Base-by-base conservation (phyloP, 1,139 yeast species). In the Zygotorulaspora mrakii region DNA sequence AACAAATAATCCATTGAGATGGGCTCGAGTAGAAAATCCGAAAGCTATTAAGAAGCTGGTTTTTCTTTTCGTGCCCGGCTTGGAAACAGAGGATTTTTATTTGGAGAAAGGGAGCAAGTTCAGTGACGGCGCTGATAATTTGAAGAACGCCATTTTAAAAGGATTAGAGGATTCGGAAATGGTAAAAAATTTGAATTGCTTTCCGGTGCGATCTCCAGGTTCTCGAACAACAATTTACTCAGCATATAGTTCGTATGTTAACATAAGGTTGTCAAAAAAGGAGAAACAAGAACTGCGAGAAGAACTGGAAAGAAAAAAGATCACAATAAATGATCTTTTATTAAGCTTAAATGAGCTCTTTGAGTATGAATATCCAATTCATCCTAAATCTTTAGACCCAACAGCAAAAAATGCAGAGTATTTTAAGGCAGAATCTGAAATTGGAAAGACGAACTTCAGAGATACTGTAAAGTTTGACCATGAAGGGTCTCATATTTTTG, bases 31-130 rank as follows among this genome's bases (percentile, higher is more conserved):
- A 10, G 60, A 59, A 20, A 76, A 77, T 48, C 62, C 73, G 42
- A 31, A 20, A n/a, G 39, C 68, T 2, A 62, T 79, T 5, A 60
- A 68, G 17, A 75, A 76, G 39, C 73, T 82, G 3, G 79, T 85
- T 1, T 66, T 78, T n/a, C 65, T 86, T 9, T 65, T 80, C 40
- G 72, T 77, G 2, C 87, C 91, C 0, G 95, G 95, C 0, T 57
- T 87, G 3, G 69, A 72, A n/a, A 61, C 68, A 3, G 58, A 60
- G 2, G 70, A 70, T 39, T 73, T 77, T 49, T 71, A 33, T 21
- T 31, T 33, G 21, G 36, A 42, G 25, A 30, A 28, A 6, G 44
- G 30, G 26, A 33, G 39, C 9, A 40, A 37, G 40, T 33, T 52
- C 48, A 21, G 47, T 40, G n/a, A 50, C 43, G 39, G 49, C 25